A percentile compares a stretch with the other conserved stretches of the same genome.
Conservation (phyloP, 23 red algal species). For the Pyropia yezoensis region DNA sequence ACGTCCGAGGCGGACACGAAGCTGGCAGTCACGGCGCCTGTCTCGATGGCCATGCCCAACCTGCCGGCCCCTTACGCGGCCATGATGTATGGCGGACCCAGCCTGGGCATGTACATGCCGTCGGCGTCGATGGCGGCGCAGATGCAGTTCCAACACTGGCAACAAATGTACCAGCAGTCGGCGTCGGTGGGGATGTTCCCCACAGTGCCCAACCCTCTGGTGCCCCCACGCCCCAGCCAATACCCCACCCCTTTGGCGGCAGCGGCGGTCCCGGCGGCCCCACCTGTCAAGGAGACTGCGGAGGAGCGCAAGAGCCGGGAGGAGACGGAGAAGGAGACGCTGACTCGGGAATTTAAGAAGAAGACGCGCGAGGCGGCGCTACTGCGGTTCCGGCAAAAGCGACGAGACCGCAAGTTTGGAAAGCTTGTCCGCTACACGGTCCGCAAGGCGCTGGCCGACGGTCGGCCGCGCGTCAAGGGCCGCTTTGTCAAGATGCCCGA, state of each 20-base stretch:
- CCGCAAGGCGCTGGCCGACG: slow-evolving; percentile 78
- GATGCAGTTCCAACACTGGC: slow-evolving; percentile 19
- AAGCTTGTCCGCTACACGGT: slow-evolving; percentile 81
- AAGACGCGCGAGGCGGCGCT: slow-evolving; percentile 81
- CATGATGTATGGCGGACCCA: slow-evolving; percentile 11
- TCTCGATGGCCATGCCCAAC: slow-evolving; percentile 10
- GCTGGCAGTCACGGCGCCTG: background rate
- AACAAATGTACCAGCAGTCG: slow-evolving; percentile 24
- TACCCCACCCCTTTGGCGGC: background rate
- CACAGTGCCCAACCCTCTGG: slow-evolving; percentile 10
- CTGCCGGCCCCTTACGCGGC: slow-evolving; percentile 20
- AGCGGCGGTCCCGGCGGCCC: background rate
- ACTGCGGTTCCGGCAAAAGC: slow-evolving; percentile 84
- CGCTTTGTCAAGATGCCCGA: slow-evolving; percentile 68
- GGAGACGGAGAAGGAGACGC: slow-evolving; percentile 68
- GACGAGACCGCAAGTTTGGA: slow-evolving; percentile 64
- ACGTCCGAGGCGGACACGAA: background rate
- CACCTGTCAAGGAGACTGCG: slow-evolving; percentile 7
- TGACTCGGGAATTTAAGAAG: slow-evolving; percentile 84
- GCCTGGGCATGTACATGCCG: slow-evolving; percentile 27
- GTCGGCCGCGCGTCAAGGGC: slow-evolving; percentile 67
- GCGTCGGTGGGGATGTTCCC: slow-evolving; percentile 48
- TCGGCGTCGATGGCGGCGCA: slow-evolving; percentile 15
- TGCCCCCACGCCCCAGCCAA: slow-evolving; percentile 2
- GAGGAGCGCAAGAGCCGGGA: slow-evolving; percentile 36